These are phyloP conservation scores for Colletotrichum falcatum DNA, from an alignment of 2,329 filamentous ascomycete species.

Conservation along the genomic window DNA sequence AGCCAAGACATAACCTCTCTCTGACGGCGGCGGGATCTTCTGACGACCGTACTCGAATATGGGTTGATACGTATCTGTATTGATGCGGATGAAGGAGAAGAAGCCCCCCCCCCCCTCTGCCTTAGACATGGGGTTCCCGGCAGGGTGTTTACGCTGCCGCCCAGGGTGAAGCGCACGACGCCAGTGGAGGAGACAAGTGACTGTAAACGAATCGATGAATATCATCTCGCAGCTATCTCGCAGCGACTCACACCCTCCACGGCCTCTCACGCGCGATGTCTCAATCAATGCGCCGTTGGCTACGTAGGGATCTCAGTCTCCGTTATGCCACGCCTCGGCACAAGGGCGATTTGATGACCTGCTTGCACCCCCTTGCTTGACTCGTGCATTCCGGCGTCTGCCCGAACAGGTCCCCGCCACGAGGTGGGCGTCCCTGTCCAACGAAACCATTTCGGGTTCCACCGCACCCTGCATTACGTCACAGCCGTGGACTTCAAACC, in stretches of 20 bases:
- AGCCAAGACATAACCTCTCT: no score
- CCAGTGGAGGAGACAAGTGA: not conserved
- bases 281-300: no score
- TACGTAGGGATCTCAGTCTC: not conserved
- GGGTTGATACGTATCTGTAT: no score
- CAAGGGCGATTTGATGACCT: not conserved
- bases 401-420: not conserved
- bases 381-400: not conserved
- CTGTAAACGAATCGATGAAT: not conserved
- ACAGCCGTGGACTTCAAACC: not conserved
- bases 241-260: not conserved
- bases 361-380: not conserved
- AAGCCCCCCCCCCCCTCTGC: no score
- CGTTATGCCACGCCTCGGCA: not conserved
- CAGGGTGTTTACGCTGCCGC: not conserved
- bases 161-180: not conserved
- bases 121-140: not conserved
- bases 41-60: no score
- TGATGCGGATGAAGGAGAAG: no score
- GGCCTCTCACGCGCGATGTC: no score
- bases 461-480: slow-evolving; percentile 29
- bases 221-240: not conserved
- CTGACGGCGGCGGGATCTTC: no score
- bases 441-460: slow-evolving; percentile 14
- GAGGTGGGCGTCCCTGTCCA: not conserved